Evolutionary conservation across 176 grass and related monocot genomes (phyloP), one percentile per base, ranked within the genome.

Genomic region (Carex littledalei): DNA sequence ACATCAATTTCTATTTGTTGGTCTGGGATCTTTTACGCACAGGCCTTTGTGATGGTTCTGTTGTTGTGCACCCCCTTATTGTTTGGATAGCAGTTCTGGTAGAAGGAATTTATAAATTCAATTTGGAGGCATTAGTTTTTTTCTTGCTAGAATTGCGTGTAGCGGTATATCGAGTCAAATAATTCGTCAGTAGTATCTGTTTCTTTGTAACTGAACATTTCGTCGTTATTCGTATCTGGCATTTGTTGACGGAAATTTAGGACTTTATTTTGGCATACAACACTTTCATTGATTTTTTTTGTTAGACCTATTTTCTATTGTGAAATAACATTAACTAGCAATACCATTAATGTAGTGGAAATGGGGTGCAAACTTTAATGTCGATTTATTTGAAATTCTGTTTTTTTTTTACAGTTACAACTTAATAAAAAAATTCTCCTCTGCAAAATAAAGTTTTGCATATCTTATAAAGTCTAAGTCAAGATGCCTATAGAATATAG

Each of bases 131-230:
- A 20, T 71, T 41, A 71, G 17, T 20, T 45, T 45, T 45, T 71
- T 71, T 71, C 67, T 71, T 18, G 67, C 67, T 18, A 71, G 67
- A 70, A 45, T 71, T 71, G 67, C 67, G 67, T 71, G 67, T 43
- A 41, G 67, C 37, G n/a, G 37, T 71, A 41, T 9, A 20, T 53
- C 0, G 8, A 52, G 43, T 75, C n/a, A 75, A 75, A 47, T 22
- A 75, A 35, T 24, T 53, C 71, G 45, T 76, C 71, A 29, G 71
- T 76, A 11, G 21, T 14, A 41, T 14, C 32, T 70, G 15, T 4
- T 75, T 74, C 8, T 1, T 26, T 53, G 45, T 76, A 76, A 76
- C 71, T 53, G 71, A 13, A 53, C 20, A 76, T 15, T 53, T 76
- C 45, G 71, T 76, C 71, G 0, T 52, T 75, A 53, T 12, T 53